A percentile compares a stretch with the other conserved stretches of the same genome.
Conservation (phyloP, 805 yeast species). For the Saccharomyces kudriavzevii region DNA sequence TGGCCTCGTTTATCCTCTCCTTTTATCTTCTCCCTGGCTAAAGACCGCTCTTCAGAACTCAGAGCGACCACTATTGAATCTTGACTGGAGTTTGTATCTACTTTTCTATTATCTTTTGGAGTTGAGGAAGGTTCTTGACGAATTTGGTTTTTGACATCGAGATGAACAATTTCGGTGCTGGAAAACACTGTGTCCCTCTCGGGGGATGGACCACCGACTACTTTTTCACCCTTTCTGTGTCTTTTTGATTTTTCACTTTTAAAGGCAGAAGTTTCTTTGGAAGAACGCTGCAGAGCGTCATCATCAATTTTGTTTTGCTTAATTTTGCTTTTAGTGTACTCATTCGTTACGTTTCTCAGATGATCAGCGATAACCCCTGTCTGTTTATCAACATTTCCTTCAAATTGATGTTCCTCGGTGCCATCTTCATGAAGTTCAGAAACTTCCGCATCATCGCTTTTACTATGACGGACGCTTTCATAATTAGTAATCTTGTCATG, state of each 20-base stretch:
- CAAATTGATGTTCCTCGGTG: not conserved
- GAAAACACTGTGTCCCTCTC: not conserved
- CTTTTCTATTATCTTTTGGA: not conserved
- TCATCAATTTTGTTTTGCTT: not conserved
- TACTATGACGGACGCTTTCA: not conserved
- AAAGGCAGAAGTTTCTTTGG: not conserved
- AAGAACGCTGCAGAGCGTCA: not conserved
- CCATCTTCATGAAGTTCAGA: not conserved
- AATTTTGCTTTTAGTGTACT: not conserved
- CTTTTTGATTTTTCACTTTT: not conserved
- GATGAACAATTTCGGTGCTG: not conserved
- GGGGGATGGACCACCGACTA: not conserved
- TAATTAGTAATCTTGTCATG: not conserved
- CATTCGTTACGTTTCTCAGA: not conserved
- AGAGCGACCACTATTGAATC: not conserved
- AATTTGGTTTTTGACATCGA: not conserved
- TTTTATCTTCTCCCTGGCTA: not conserved
- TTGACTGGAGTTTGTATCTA: not conserved
- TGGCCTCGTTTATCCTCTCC: not conserved
- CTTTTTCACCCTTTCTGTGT: not conserved
- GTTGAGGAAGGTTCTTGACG: not conserved
- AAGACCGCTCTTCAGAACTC: not conserved
- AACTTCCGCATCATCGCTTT: not conserved
- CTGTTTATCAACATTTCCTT: not conserved
- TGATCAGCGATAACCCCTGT: not conserved